Conservation (phyloP, 2,329 filamentous ascomycete genomes). For the Colletotrichum spinosum region DNA sequence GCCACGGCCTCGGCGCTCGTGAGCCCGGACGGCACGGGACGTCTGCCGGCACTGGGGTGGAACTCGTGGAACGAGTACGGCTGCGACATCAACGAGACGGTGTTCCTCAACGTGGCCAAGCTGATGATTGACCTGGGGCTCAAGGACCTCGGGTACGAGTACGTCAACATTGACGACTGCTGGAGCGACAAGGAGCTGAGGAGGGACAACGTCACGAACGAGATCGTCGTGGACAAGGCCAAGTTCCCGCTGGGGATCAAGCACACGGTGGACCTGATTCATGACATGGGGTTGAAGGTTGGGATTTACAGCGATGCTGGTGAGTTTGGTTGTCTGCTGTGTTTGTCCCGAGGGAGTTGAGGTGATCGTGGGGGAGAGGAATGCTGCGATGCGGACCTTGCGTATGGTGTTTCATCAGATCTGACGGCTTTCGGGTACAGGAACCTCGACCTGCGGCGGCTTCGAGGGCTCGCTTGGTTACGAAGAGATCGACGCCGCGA, state of each 20-base stretch:
- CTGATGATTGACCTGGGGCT: conserved; percentile 61
- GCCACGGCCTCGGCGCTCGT: conserved; percentile 28
- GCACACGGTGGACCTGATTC: conserved; percentile 63
- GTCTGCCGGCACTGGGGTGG: conserved; percentile 58
- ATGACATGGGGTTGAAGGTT: conserved; percentile 68
- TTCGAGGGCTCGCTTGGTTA: conserved; percentile 68
- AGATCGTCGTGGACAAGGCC: conserved; percentile 57
- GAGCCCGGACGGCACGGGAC: conserved; percentile 38
- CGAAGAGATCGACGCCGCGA: conserved; percentile 68
- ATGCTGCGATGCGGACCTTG: neutral
- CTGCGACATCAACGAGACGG: conserved; percentile 61
- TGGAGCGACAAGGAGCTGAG: conserved; percentile 59
- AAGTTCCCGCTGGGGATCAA: conserved; percentile 71
- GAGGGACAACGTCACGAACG: conserved; percentile 54
- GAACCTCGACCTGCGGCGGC: conserved; percentile 61
- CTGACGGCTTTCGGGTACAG: conserved; percentile 19
- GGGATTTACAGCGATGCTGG: conserved; percentile 73
- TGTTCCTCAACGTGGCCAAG: conserved; percentile 60
- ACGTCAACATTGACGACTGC: conserved; percentile 73
- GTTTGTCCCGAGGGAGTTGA: no score
- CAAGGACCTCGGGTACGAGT: conserved; percentile 65
- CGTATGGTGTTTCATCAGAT: neutral
- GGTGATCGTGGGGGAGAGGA: neutral
- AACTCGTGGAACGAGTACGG: conserved; percentile 66
- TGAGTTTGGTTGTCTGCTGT: conserved; percentile 30